Evolutionary conservation across 441 rosid genomes (phyloP).

Genomic region (Mallotus japonicus): DNA sequence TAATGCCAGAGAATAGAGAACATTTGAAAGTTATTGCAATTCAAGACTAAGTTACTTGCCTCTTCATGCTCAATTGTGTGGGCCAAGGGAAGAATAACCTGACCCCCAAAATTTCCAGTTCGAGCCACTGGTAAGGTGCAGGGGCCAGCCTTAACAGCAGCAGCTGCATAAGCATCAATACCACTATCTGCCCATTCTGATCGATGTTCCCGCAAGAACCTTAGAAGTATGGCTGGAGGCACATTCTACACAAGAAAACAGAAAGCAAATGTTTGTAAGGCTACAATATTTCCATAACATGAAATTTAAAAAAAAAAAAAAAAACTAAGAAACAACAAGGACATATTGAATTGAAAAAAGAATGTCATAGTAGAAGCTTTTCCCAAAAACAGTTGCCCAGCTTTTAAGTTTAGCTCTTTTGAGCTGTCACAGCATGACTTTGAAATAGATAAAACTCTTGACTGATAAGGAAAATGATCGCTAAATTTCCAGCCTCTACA

Average conservation of each 20-base stretch:
- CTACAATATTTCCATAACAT: not conserved
- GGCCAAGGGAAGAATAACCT: constrained; percentile 91
- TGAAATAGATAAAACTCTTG: not conserved
- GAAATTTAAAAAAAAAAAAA: not conserved
- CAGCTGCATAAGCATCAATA: constrained; percentile 91
- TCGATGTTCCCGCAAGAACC: constrained; percentile 93
- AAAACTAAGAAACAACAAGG: not conserved
- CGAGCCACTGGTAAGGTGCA: constrained; percentile 61
- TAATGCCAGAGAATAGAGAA: not conserved
- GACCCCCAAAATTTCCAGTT: constrained; percentile 80
- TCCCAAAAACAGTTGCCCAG: not conserved
- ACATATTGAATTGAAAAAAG: not conserved
- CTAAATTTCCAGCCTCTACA: not conserved
- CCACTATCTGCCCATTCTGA: constrained; percentile 99
- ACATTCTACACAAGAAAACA: constrained; percentile 57
- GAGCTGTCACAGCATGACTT: not conserved
- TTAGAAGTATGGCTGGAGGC: constrained; percentile 87
- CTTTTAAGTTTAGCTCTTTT: not conserved
- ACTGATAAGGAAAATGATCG: not conserved
- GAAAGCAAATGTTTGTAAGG: not conserved
- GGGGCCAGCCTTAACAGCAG: constrained; percentile 91
- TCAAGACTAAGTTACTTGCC: constrained; percentile 38
- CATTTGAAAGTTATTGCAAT: not conserved
- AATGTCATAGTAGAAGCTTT: not conserved
- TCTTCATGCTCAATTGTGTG: constrained; percentile 96